Evolutionary conservation across 768 basidiomycete species (phyloP), one percentile per base, ranked within the genome.

Genomic region (Auricularia heimuer): DNA sequence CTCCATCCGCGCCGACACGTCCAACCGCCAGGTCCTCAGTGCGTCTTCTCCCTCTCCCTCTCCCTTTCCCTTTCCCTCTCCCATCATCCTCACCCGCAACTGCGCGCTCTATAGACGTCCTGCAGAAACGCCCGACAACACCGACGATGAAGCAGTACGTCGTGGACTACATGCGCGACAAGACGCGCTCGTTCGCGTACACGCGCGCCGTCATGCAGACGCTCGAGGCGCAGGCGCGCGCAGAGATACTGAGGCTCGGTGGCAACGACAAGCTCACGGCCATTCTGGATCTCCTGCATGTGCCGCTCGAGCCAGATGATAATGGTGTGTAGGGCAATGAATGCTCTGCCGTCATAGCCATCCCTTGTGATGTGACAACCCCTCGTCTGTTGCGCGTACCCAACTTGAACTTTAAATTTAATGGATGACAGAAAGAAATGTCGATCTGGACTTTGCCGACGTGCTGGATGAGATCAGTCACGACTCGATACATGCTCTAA

Each of bases 161-260:
- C 1, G 92, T 98, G 64, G 75, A 81, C 18, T 94, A 95, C 72
- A 84, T 98, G 69, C 80, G 80, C 58, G 77, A 85, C 29, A 81
- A 82, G 37, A 98, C 94, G 0, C 81, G 83, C 58, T 94, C 94
- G 0, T 97, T 98, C 70, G 88, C 85, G 1, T 98, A 98, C 72
- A 96, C 94, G 0, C 76, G 86, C 6, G 74, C 76, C 0, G 92
- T 96, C 1, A 75, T 98, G 47, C 69, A 73, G 4, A 82, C 77
- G 2, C 78, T 98, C 16, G 88, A 91, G 68, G 71, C 69, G 11
- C 90, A 93, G 73, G 85, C 87, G 0, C 72, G 81, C 3, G 78
- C 74, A 0, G 94, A 97, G 74, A 84, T 97, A 16, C 71, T 69
- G 24, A 76, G 86, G 63, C 74, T 97, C 11, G 94, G 94, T 1